phyloP scores from a whole-genome alignment of 768 basidiomycete species.

The Coprinellus micaceus region DNA sequence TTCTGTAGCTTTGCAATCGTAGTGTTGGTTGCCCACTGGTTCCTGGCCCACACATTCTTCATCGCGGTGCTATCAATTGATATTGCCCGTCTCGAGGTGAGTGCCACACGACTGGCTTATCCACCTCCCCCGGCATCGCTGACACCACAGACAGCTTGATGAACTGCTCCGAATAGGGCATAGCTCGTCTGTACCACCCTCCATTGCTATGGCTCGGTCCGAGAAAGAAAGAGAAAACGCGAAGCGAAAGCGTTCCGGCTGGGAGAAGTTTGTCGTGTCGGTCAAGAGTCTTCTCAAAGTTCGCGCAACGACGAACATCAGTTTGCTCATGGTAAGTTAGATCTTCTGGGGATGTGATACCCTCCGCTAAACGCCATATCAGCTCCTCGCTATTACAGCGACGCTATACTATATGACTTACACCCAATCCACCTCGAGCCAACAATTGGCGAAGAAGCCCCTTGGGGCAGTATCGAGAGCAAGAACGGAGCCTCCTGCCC shows the following conservation, averaged over 20 bases:
- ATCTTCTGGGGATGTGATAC: background rate
- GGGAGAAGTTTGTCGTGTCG: constrained; percentile 38
- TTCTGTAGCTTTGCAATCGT: constrained; percentile 94
- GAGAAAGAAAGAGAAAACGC: constrained; percentile 21
- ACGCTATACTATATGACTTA: constrained; percentile 73
- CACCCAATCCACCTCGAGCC: constrained; percentile 32
- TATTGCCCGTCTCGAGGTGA: constrained; percentile 84
- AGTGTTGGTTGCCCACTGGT: constrained; percentile 95
- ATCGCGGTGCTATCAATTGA: constrained; percentile 93
- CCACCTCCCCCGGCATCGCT: background rate
- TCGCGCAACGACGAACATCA: constrained; percentile 74
- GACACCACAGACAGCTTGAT: constrained; percentile 52
- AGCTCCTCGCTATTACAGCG: constrained; percentile 77
- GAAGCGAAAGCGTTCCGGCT: constrained; percentile 41
- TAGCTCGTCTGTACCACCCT: constrained; percentile 53
- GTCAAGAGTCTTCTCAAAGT: constrained; percentile 53
- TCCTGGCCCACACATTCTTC: constrained; percentile 94
- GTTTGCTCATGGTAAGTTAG: constrained; percentile 64
- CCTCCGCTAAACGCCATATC: background rate
- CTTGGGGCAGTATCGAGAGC: constrained; percentile 30
- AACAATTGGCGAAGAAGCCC: constrained; percentile 25
- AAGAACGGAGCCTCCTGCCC: constrained; percentile 24
- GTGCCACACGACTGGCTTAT: constrained; percentile 19
- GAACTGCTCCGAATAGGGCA: constrained; percentile 85
- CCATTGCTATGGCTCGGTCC: constrained; percentile 29